Evolutionary conservation across 1,139 yeast genomes (phyloP).

Genomic region (Debaryomyces udenii): DNA sequence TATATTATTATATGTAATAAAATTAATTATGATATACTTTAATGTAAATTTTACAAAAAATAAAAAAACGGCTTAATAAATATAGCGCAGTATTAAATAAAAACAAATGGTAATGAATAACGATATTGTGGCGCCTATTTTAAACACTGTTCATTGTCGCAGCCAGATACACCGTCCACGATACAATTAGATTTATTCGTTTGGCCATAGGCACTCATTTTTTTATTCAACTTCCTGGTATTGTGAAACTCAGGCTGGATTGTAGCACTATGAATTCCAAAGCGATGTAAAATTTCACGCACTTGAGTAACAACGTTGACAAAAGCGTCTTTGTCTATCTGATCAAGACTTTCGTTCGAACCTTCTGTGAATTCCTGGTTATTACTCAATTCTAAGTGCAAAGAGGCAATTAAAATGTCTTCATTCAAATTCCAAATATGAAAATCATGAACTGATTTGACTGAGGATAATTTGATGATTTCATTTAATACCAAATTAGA

Average conservation of each 20-base stretch:
- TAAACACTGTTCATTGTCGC: conserved; percentile 36
- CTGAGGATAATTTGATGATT: conserved; percentile 68
- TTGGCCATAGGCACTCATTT: conserved; percentile 36
- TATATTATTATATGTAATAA: too few relatives aligned
- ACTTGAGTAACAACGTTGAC: conserved; percentile 74
- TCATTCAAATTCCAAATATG: conserved; percentile 97
- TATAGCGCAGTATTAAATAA: too few relatives aligned
- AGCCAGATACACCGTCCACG: conserved; percentile 40
- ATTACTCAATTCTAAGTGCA: conserved; percentile 72
- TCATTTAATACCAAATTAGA: conserved; percentile 74
- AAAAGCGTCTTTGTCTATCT: conserved; percentile 50
- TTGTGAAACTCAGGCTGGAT: conserved; percentile 81
- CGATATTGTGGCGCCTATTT: not conserved
- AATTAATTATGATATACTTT: too few relatives aligned
- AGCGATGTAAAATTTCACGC: conserved; percentile 75
- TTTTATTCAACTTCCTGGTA: conserved; percentile 12
- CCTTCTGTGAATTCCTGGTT: conserved; percentile 43
- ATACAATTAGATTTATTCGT: conserved; percentile 34
- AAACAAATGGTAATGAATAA: too few relatives aligned
- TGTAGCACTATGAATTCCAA: conserved; percentile 91
- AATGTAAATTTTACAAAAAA: too few relatives aligned
- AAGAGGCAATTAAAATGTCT: conserved; percentile 81
- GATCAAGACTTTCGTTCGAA: conserved; percentile 24
- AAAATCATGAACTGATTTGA: conserved; percentile 87
- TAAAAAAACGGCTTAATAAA: too few relatives aligned